Evolutionary conservation across 176 grass and related monocot species (phyloP).

Genomic region (Rhipidocladum racemiflorum): DNA sequence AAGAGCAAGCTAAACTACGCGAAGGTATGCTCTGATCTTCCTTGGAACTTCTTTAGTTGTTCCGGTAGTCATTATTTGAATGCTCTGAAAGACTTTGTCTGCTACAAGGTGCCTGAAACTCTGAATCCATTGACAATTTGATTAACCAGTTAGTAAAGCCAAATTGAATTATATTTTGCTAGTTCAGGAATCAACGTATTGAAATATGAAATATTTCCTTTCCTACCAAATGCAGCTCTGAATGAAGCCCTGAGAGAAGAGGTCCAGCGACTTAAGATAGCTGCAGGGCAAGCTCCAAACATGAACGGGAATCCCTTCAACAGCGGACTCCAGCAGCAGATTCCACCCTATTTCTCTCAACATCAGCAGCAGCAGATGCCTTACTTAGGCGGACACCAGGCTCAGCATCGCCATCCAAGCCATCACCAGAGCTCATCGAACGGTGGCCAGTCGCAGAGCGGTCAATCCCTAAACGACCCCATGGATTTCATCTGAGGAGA

Average conservation of each 20-base stretch:
- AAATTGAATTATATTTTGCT: conserved; percentile 16
- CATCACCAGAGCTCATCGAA: conserved; percentile 56
- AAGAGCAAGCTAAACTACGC: conserved; percentile 92
- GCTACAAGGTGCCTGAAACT: not conserved
- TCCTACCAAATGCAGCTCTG: conserved; percentile 48
- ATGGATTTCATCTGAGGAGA: conserved; percentile 90
- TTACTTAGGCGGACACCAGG: conserved; percentile 50
- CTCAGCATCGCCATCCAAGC: conserved; percentile 51
- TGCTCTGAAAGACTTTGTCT: not conserved
- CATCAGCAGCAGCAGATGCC: conserved; percentile 52
- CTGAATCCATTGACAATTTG: not conserved
- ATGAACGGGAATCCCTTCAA: conserved; percentile 75
- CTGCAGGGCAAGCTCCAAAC: conserved; percentile 66
- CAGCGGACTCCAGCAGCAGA: conserved; percentile 52
- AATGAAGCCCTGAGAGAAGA: conserved; percentile 78
- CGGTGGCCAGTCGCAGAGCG: conserved; percentile 51
- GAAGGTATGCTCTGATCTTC: conserved; percentile 62
- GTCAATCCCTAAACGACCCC: conserved; percentile 60
- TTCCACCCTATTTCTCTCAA: conserved; percentile 54
- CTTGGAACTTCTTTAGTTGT: not conserved
- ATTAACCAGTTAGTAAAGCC: not conserved
- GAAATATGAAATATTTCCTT: not conserved
- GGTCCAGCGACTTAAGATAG: conserved; percentile 82
- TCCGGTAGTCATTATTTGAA: not conserved
- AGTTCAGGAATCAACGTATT: not conserved